Base-by-base conservation (phyloP, 306 rosid species). In the Cucumis melo region DNA sequence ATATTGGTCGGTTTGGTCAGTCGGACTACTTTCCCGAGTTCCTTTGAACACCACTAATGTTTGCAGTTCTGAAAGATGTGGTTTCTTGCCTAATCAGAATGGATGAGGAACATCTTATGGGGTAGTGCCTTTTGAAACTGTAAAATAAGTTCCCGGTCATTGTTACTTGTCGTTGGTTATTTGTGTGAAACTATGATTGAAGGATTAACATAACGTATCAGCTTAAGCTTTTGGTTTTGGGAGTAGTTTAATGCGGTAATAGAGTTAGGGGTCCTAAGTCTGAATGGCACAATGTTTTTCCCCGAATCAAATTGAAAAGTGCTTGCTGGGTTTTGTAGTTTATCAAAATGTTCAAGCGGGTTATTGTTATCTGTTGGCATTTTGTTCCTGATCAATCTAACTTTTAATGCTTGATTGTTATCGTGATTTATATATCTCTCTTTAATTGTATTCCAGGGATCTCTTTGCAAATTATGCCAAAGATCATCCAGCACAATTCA, bases 401-500 rank as follows among this genome's bases (percentile, higher is more conserved):
- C 10, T 10, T 36, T 73, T 27, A 29, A 73, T n/a, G 58, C 21
- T 50, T 44, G 10, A 29, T 29, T 73, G 55, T 73, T 14, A 23
- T 14, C 16, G 32, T 57, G 20, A 32, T 83, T 20, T 3, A 2
- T 3, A 2, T 16, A 16, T 11, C 51, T 48, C 21, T 77, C 2
- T 23, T 80, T 54, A 19, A 73, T 17, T 7, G 19, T 53, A 6
- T 11, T 29, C 17, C 90, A 92, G 99, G 77, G 99, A 90, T 59
- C 81, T 83, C 76, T 86, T 95, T 59, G 88, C 86, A 63, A 80
- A 80, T 1, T 95, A 90, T 83, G 96, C 99, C 2, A 79, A 74
- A 10, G 84, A 90, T 62, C 80, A 88, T 57, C 97, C 96, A 6
- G 90, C 92, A 5, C 96, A 86, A 76, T 95, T 95, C 82, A 92